Conservation (phyloP, 129 eudicot species). For the Silybum marianum region DNA sequence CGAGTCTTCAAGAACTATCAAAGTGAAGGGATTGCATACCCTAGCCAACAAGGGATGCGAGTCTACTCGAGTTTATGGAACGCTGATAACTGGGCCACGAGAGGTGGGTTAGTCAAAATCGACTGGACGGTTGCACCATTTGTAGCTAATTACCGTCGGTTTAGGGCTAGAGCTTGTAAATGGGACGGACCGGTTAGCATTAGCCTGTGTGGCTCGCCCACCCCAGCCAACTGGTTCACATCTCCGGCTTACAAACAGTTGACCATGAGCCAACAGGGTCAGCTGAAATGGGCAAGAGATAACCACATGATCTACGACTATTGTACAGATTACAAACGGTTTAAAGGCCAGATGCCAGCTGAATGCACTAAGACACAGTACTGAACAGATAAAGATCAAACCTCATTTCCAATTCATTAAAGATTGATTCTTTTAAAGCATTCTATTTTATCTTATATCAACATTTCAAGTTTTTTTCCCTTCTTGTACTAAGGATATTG, state of each 20-base stretch:
- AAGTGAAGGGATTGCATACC: constrained; percentile 52
- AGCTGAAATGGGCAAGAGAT: constrained; percentile 50
- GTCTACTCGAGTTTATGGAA: constrained; percentile 72
- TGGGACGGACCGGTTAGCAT: constrained; percentile 48
- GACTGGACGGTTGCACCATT: constrained; percentile 68
- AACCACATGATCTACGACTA: constrained; percentile 62
- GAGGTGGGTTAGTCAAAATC: constrained; percentile 57
- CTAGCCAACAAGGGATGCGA: constrained; percentile 67
- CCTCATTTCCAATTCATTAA: neutral
- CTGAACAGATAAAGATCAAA: constrained; percentile 22
- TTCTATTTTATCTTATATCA: neutral
- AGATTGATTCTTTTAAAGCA: constrained; percentile 3
- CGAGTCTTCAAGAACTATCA: constrained; percentile 60
- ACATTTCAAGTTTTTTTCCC: neutral
- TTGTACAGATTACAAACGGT: constrained; percentile 45
- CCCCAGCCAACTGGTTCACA: constrained; percentile 53
- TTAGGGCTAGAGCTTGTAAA: constrained; percentile 54
- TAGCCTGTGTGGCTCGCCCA: constrained; percentile 32
- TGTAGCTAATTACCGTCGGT: constrained; percentile 44
- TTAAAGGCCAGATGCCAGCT: constrained; percentile 50
- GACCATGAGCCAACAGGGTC: constrained; percentile 33
- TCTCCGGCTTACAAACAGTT: constrained; percentile 40
- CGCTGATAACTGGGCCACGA: constrained; percentile 75
- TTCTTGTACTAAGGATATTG: neutral
- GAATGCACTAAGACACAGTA: constrained; percentile 59